phyloP scores from a whole-genome alignment of 768 basidiomycete genomes.

The Macrolepiota fuliginosa region DNA sequence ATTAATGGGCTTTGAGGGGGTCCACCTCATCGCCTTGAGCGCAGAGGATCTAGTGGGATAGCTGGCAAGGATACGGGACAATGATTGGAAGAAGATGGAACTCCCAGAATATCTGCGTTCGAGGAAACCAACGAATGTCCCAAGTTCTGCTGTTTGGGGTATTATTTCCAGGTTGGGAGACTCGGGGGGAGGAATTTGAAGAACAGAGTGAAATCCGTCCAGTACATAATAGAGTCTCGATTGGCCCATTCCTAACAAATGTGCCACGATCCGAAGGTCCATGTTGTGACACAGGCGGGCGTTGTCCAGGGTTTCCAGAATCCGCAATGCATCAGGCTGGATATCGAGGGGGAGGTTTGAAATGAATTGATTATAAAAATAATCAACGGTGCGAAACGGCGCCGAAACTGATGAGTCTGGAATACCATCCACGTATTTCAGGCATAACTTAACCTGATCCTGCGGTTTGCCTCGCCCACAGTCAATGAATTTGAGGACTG shows the following conservation, averaged over 20 bases:
- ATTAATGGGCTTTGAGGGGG: too few species aligned
- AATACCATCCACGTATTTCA: background rate
- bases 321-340: background rate
- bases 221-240: too few species aligned
- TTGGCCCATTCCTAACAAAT: background rate
- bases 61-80: too few species aligned
- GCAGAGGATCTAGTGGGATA: too few species aligned
- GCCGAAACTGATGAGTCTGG: background rate
- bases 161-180: too few species aligned
- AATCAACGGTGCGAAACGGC: background rate
- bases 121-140: too few species aligned
- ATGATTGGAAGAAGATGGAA: too few species aligned
- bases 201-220: too few species aligned
- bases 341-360: background rate
- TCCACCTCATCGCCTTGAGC: too few species aligned
- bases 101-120: too few species aligned
- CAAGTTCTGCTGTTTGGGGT: too few species aligned
- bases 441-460: background rate
- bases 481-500: background rate
- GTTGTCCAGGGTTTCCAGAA: background rate
- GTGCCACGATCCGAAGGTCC: background rate
- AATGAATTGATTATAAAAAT: background rate
- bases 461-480: background rate
- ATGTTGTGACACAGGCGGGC: background rate
- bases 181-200: too few species aligned